phyloP scores from a whole-genome alignment of 1,284 basidiomycete genomes.

The Boletus mariae region DNA sequence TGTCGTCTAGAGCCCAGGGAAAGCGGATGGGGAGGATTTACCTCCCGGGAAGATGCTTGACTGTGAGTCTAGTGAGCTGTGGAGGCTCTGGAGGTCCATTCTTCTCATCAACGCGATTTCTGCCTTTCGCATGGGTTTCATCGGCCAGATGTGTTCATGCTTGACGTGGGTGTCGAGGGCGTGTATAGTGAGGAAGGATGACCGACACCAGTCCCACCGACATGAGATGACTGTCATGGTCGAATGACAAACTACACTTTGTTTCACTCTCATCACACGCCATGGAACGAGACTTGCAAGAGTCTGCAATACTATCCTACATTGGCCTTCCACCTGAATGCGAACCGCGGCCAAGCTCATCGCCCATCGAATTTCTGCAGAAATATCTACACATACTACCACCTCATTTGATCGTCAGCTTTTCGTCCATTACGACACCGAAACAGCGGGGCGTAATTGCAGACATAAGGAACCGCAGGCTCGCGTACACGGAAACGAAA shows the following conservation, averaged over 20 bases:
- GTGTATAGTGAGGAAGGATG: conserved; percentile 35
- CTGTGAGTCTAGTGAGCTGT: conserved; percentile 25
- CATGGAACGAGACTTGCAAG: conserved; percentile 35
- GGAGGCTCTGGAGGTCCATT: conserved; percentile 35
- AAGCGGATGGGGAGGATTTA: conserved; percentile 10
- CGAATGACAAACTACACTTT: not conserved
- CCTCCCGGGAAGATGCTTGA: conserved; percentile 17
- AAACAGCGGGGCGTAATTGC: conserved; percentile 61
- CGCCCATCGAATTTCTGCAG: conserved; percentile 60
- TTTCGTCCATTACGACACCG: conserved; percentile 62
- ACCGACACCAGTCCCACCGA: conserved; percentile 50
- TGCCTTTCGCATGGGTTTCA: conserved; percentile 32
- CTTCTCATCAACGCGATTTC: conserved; percentile 32
- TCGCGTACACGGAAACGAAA: conserved; percentile 51
- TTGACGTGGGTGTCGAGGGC: conserved; percentile 45
- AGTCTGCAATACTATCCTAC: conserved; percentile 51
- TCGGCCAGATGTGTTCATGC: conserved; percentile 43
- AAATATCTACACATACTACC: conserved; percentile 61
- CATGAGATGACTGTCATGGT: conserved; percentile 27
- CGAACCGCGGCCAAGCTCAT: conserved; percentile 53
- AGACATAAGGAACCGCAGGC: conserved; percentile 64
- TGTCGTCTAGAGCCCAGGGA: conserved; percentile 2
- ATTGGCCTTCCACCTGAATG: conserved; percentile 57
- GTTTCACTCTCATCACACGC: conserved; percentile 15
- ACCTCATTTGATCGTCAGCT: conserved; percentile 56